These are phyloP conservation scores for Dictyostelium discoideum DNA, from an alignment of 78 protist species.

Conservation along the genomic window DNA sequence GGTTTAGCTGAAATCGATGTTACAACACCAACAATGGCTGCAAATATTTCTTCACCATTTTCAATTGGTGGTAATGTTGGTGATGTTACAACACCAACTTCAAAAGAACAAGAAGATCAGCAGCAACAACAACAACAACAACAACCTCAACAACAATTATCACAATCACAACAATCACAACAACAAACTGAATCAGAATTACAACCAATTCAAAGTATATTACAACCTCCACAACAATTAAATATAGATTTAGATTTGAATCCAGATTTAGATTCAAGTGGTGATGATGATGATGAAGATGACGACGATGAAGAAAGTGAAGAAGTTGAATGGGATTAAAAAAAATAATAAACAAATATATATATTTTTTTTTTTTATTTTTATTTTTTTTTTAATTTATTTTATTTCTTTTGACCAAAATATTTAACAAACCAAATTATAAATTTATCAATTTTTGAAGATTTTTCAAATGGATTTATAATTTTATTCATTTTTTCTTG, in stretches of 20 bases:
- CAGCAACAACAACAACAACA: neutral
- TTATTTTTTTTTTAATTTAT: too few relatives aligned
- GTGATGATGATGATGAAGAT: constrained; percentile 65
- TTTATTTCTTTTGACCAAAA: constrained; percentile 10
- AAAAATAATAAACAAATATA: neutral
- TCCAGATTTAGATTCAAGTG: constrained; percentile 57
- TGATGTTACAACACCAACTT: neutral
- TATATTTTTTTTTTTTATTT: neutral
- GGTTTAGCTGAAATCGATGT: constrained; percentile 60
- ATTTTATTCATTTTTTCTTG: neutral
- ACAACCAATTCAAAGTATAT: constrained; percentile 15
- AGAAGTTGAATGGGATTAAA: constrained; percentile 69
- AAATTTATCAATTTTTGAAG: neutral
- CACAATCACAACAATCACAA: neutral
- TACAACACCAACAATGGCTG: neutral
- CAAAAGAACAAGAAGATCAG: neutral
- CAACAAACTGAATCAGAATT: constrained; percentile 5
- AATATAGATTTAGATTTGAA: constrained; percentile 28
- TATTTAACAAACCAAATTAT: constrained; percentile 14
- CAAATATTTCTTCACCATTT: neutral
- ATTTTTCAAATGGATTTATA: neutral
- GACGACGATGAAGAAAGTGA: constrained; percentile 32
- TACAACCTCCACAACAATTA: neutral
- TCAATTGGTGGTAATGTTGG: neutral
- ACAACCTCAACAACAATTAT: neutral